Percentiles rank a stretch among this genome's conserved stretches.
Conservation (phyloP, 108 stramenopile genomes). For the Cylindrotheca fusiformis region DNA sequence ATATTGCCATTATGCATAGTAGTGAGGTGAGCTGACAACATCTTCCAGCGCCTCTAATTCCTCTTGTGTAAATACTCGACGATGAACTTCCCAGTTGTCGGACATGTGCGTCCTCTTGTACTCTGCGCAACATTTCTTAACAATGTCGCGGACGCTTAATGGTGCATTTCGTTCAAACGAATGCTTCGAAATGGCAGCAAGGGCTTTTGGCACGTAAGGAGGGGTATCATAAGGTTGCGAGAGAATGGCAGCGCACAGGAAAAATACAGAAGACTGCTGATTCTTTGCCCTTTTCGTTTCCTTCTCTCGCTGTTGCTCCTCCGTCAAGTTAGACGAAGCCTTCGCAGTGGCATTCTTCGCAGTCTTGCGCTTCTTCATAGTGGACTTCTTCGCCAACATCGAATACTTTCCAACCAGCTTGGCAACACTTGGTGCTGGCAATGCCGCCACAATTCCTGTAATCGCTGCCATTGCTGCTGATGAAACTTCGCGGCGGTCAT, state of each 20-base stretch:
- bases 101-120: slow-evolving; percentile 88
- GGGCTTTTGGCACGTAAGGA: slow-evolving; percentile 70
- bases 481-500: slow-evolving; percentile 84
- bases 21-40: slow-evolving; percentile 89
- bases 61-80: slow-evolving; percentile 70
- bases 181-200: slow-evolving; percentile 87
- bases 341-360: slow-evolving; percentile 1
- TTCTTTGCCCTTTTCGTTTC: slow-evolving; percentile 57
- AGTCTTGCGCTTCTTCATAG: slow-evolving; percentile 63
- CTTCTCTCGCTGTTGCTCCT: slow-evolving; percentile 36
- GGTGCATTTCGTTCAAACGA: slow-evolving; percentile 84
- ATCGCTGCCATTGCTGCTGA: slow-evolving; percentile 77
- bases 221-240: slow-evolving; percentile 86
- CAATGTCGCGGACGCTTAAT: slow-evolving; percentile 80
- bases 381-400: slow-evolving; percentile 61
- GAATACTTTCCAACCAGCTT: slow-evolving; percentile 69
- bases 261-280: slow-evolving; percentile 82
- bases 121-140: slow-evolving; percentile 84
- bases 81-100: slow-evolving; percentile 89
- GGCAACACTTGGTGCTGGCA: slow-evolving; percentile 43
- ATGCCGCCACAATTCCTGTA: slow-evolving; percentile 80
- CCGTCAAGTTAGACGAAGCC: slow-evolving; percentile 20
- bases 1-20: slow-evolving; percentile 77
- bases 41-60: slow-evolving; percentile 86
- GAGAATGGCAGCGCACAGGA: slow-evolving; percentile 77